Base-by-base conservation (phyloP, 306 rosid species). In the Quercus robur region DNA sequence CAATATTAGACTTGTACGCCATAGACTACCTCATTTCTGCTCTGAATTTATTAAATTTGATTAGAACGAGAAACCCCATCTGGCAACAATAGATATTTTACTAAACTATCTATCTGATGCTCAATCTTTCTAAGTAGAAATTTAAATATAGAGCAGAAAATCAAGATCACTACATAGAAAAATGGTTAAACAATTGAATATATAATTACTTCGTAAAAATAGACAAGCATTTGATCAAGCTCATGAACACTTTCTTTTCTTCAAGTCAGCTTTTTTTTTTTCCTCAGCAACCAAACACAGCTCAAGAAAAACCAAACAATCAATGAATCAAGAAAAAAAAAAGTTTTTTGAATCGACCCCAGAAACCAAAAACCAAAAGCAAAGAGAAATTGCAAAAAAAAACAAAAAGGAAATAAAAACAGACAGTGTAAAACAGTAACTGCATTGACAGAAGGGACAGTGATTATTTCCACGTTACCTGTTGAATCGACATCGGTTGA, bases 381-480 rank as follows among this genome's bases (percentile, higher is more conserved):
- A 75, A 85, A 85, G 76, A 78, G 59, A 71, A 77, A 78, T 64
- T 64, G 46, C 26, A 56, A 52, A 78, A 67, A 5, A 44, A 4
- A 57, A 64, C 13, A 77, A 76, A 77, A 75, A 6, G 8, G 62
- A 85, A 72, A 7, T 26, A 70, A 82, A 67, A 51, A 21, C 28
- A 26, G 6, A 59, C 14, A 11, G 54, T 23, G 15, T 61, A 61
- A 25, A 61, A n/a, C 19, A 57, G 74, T 61, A 52, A 79, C 78
- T 10, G 78, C 71, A 30, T 23, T 46, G 55, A 6, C 44, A 71
- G 67, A 56, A 80, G 73, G 56, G 15, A 21, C 25, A 6, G 46
- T 63, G 35, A 59, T 33, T 38, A 38, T 38, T 38, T 78, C 54
- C 73, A 80, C 44, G 78, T 79, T 81, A 92, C 94, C 92, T 68